Evolutionary conservation across 192 early-diverging fungal species (phyloP).

Genomic region (Ambispora gerdemannii): DNA sequence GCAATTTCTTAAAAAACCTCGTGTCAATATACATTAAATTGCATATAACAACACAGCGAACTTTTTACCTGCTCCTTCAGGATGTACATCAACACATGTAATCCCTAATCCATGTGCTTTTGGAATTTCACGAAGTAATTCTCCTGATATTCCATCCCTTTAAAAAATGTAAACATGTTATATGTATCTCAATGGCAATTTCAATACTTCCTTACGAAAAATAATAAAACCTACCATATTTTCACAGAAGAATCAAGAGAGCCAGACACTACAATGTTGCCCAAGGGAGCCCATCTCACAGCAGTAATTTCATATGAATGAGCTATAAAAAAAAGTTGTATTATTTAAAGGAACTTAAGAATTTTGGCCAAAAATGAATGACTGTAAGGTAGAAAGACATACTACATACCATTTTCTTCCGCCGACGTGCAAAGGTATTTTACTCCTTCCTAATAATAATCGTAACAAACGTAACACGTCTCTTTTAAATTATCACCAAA

Average conservation of each 20-base stretch:
- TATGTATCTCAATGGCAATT: neutral
- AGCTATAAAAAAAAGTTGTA: conserved; percentile 43
- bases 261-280: conserved; percentile 59
- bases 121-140: conserved; percentile 47
- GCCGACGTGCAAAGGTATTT: neutral
- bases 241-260: conserved; percentile 72
- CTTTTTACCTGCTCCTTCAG: conserved; percentile 46
- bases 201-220: neutral
- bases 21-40: neutral
- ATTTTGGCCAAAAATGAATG: too few species aligned
- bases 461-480: too few species aligned
- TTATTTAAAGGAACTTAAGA: neutral
- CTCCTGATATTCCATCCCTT: conserved; percentile 58
- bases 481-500: conserved; percentile 13
- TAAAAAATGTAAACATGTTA: neutral
- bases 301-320: conserved; percentile 76
- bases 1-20: conserved; percentile 44
- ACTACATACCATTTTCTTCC: neutral
- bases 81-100: conserved; percentile 58
- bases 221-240: conserved; percentile 55
- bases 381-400: too few species aligned
- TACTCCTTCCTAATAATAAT: neutral
- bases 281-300: conserved; percentile 61
- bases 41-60: conserved; percentile 30
- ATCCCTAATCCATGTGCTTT: conserved; percentile 71